A percentile compares a stretch with the other conserved stretches of the same genome.
phyloP scores from a whole-genome alignment of 1,284 basidiomycete genomes.

The Cutaneotrichosporon dermatis region DNA sequence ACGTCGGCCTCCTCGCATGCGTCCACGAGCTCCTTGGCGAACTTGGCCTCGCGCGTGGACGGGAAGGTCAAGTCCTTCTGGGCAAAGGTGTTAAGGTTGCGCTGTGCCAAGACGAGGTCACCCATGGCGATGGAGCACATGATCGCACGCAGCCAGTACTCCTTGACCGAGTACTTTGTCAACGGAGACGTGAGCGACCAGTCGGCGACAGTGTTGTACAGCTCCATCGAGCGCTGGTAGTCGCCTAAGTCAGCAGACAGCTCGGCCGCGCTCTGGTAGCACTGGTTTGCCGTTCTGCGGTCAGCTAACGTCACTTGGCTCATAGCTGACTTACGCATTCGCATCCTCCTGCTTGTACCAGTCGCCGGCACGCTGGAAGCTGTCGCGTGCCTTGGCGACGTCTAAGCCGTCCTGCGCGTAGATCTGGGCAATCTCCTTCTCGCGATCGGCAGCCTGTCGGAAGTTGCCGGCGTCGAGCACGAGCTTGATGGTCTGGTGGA shows the following conservation, averaged over 20 bases:
- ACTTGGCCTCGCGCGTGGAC: conserved; percentile 84
- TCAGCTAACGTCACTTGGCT: background rate
- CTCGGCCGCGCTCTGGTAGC: conserved; percentile 94
- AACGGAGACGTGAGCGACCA: conserved; percentile 75
- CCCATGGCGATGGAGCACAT: conserved; percentile 86
- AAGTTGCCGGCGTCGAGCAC: conserved; percentile 83
- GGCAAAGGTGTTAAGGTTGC: conserved; percentile 69
- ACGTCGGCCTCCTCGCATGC: conserved; percentile 73
- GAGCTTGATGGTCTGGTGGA: conserved; percentile 77
- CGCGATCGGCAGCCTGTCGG: conserved; percentile 93
- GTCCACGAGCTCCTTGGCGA: conserved; percentile 69
- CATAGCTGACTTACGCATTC: conserved; percentile 64
- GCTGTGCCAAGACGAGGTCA: conserved; percentile 75
- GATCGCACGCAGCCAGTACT: conserved; percentile 86
- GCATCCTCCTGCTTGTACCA: conserved; percentile 98
- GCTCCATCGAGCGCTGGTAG: conserved; percentile 76
- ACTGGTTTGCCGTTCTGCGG: conserved; percentile 83
- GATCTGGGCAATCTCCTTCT: conserved; percentile 94
- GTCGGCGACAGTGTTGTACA: conserved; percentile 85
- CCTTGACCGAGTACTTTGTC: conserved; percentile 98
- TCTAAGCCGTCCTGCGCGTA: conserved; percentile 64
- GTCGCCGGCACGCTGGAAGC: conserved; percentile 84
- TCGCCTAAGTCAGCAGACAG: conserved; percentile 84
- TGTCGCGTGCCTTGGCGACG: conserved; percentile 66
- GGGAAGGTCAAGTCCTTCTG: conserved; percentile 71